These are phyloP conservation scores for Leishmania guyanensis DNA, from an alignment of 208 protist genomes.

Conservation along the genomic window DNA sequence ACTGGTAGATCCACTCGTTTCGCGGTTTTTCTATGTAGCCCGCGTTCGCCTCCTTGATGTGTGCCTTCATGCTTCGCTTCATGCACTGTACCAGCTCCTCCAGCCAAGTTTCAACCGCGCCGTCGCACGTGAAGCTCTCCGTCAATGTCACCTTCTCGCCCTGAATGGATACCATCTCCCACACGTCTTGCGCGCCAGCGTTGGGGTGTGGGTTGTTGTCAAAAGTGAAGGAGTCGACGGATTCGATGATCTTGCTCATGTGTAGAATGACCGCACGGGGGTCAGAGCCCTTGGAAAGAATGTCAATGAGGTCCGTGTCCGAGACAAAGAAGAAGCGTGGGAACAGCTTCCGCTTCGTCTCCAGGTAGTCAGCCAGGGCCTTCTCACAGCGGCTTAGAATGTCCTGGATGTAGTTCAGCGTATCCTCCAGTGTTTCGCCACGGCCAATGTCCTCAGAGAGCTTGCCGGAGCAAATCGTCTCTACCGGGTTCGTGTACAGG, in stretches of 20 bases:
- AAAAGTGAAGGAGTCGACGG: constrained; percentile 91
- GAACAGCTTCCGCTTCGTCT: constrained; percentile 98
- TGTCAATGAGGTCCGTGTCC: constrained; percentile 96
- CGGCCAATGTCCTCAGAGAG: constrained; percentile 88
- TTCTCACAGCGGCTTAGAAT: constrained; percentile 97
- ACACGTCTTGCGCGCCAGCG: constrained; percentile 72
- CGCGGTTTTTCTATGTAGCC: constrained; percentile 96
- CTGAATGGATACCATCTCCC: constrained; percentile 94
- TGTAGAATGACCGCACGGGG: constrained; percentile 95
- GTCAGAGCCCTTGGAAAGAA: constrained; percentile 96
- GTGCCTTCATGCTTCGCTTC: constrained; percentile 77
- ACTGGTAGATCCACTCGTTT: constrained; percentile 97
- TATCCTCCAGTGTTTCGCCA: constrained; percentile 89
- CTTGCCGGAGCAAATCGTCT: constrained; percentile 85
- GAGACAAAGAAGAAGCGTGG: constrained; percentile 98
- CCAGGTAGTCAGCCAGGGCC: constrained; percentile 96
- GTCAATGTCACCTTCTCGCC: constrained; percentile 94
- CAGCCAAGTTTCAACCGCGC: constrained; percentile 98
- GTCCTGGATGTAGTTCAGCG: constrained; percentile 90
- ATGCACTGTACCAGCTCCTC: constrained; percentile 91
- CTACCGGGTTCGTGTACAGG: constrained; percentile 91
- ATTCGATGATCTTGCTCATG: constrained; percentile 97
- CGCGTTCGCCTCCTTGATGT: constrained; percentile 91
- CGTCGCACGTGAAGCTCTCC: constrained; percentile 92
- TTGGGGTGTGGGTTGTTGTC: constrained; percentile 69